phyloP scores from a whole-genome alignment of 768 basidiomycete species.

The Amanita phalloides region DNA sequence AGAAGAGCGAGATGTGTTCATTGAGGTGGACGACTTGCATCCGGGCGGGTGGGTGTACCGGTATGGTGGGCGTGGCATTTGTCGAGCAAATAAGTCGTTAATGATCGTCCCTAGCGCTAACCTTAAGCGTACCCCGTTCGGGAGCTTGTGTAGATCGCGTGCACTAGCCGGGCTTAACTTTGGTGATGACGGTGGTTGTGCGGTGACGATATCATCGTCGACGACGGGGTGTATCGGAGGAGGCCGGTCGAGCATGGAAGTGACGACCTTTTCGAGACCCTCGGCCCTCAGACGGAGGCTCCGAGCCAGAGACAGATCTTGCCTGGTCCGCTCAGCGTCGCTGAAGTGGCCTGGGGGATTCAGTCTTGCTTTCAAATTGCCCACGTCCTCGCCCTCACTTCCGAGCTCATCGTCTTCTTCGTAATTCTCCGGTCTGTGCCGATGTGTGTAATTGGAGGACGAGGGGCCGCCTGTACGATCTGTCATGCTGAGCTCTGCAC shows the following conservation, averaged over 20 bases:
- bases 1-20: slow-evolving; percentile 13
- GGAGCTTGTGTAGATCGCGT: slow-evolving; percentile 50
- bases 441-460: slow-evolving; percentile 47
- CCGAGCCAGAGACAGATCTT: slow-evolving; percentile 55
- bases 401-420: slow-evolving; percentile 61
- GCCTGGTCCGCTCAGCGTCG: slow-evolving; percentile 42
- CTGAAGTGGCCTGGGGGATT: slow-evolving; percentile 32
- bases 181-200: slow-evolving; percentile 41
- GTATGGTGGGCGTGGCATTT: slow-evolving; percentile 43
- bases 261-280: slow-evolving; percentile 74
- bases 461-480: slow-evolving; percentile 65
- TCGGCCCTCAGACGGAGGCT: slow-evolving; percentile 64
- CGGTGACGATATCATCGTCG: slow-evolving; percentile 41
- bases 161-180: slow-evolving; percentile 19
- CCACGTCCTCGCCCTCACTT: slow-evolving; percentile 54
- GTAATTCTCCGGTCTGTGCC: slow-evolving; percentile 64
- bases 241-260: slow-evolving; percentile 71
- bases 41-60: slow-evolving; percentile 25
- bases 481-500: slow-evolving; percentile 80
- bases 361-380: slow-evolving; percentile 39
- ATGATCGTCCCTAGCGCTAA: slow-evolving; percentile 67
- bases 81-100: slow-evolving; percentile 74
- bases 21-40: slow-evolving; percentile 13
- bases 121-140: slow-evolving; percentile 73
- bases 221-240: slow-evolving; percentile 50